Evolutionary conservation across 23 red algal species (phyloP).

Genomic region (Agarophyton chilense): DNA sequence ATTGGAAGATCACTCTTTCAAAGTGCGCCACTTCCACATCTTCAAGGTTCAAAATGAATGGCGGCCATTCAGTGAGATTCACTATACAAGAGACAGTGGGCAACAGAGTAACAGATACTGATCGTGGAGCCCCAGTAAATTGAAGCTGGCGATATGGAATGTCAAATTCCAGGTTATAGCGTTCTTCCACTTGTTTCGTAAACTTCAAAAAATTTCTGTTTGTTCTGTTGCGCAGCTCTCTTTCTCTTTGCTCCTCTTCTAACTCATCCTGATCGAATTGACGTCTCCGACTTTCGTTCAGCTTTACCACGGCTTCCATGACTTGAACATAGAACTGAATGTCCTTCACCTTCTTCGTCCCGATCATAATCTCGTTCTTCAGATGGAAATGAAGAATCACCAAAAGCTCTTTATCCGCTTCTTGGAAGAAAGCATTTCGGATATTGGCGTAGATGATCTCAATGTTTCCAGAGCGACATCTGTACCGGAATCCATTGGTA

Average conservation of each 20-base stretch:
- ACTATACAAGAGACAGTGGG: constrained; percentile 95
- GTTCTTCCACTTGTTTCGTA: constrained; percentile 87
- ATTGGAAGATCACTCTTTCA: constrained; percentile 94
- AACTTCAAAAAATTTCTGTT: constrained; percentile 95
- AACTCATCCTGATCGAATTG: constrained; percentile 96
- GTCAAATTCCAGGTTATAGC: constrained; percentile 92
- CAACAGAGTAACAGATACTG: constrained; percentile 71
- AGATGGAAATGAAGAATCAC: constrained; percentile 97
- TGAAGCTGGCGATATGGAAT: constrained; percentile 91
- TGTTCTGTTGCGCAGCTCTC: constrained; percentile 87
- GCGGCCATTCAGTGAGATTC: constrained; percentile 92
- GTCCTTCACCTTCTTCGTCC: constrained; percentile 89
- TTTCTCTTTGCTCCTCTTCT: constrained; percentile 96
- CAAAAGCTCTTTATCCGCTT: constrained; percentile 87
- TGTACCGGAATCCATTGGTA: constrained; percentile 90
- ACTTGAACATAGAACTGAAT: constrained; percentile 99
- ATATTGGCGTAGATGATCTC: constrained; percentile 96
- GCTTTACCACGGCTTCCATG: constrained; percentile 94
- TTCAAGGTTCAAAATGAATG: constrained; percentile 85
- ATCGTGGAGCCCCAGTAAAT: constrained; percentile 89
- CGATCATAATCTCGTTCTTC: constrained; percentile 90
- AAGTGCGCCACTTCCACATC: constrained; percentile 97
- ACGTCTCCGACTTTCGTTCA: constrained; percentile 83
- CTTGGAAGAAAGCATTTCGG: constrained; percentile 98
- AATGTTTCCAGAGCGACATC: constrained; percentile 66